Percentiles rank a stretch among this genome's conserved stretches.
Evolutionary conservation across 139 green algal genomes (phyloP).

Genomic region (Chlorella sp.): DNA sequence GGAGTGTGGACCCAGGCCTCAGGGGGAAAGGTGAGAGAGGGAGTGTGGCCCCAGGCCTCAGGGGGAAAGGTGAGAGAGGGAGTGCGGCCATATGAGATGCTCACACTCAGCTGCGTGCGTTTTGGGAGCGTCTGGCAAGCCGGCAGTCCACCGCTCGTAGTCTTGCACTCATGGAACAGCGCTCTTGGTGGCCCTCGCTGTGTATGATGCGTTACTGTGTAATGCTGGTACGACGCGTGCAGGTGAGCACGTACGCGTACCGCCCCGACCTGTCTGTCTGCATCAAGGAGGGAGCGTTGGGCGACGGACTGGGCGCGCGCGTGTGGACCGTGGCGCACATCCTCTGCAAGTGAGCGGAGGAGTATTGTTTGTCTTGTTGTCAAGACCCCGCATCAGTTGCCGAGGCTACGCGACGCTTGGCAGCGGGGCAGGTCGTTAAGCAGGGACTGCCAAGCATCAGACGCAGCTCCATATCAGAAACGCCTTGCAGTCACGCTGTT

Average conservation of each 20-base stretch:
- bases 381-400: too few species aligned
- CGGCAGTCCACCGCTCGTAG: too few species aligned
- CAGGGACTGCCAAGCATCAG: too few species aligned
- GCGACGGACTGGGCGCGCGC: conserved; percentile 68
- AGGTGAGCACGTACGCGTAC: conserved; percentile 45
- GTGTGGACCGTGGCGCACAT: conserved; percentile 64
- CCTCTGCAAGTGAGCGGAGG: conserved; percentile 31
- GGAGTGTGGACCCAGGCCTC: conserved; percentile 35
- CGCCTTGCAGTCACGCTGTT: too few species aligned
- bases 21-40: conserved; percentile 39
- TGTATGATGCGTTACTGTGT: background rate
- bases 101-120: too few species aligned
- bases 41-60: conserved; percentile 35
- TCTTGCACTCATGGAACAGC: too few species aligned
- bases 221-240: background rate
- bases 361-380: too few species aligned
- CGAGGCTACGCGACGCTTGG: too few species aligned
- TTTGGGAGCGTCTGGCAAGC: background rate
- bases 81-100: conserved; percentile 13
- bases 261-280: conserved; percentile 23
- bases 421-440: too few species aligned
- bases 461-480: too few species aligned
- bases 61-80: conserved; percentile 38
- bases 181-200: background rate
- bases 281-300: conserved; percentile 60